phyloP scores from a whole-genome alignment of 2,329 filamentous ascomycete genomes.

The Diaporthe helianthi region DNA sequence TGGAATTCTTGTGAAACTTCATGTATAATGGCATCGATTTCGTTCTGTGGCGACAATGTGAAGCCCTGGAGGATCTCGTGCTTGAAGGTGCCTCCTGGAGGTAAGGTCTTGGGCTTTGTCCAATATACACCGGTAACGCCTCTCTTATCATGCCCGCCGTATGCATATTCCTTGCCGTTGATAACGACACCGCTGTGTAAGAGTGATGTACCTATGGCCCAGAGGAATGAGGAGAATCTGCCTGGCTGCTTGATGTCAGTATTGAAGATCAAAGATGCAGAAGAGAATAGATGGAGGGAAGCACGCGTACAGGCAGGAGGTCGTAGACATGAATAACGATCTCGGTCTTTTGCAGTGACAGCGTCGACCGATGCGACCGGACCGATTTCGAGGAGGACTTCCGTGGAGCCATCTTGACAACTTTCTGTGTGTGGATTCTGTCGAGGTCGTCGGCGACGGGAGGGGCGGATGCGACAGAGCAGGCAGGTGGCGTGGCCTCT shows the following conservation, averaged over 20 bases:
- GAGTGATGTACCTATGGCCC: slow-evolving; percentile 78
- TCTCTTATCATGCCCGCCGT: slow-evolving; percentile 77
- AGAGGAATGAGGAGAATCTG: slow-evolving; percentile 76
- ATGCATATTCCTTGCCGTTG: slow-evolving; percentile 81
- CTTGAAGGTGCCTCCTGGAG: slow-evolving; percentile 79
- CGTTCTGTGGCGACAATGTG: slow-evolving; percentile 70
- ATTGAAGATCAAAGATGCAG: slow-evolving; percentile 16
- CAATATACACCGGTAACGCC: slow-evolving; percentile 82
- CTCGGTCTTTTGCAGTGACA: slow-evolving; percentile 75
- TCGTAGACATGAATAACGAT: slow-evolving; percentile 82
- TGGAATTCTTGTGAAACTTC: slow-evolving; percentile 75
- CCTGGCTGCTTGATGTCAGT: slow-evolving; percentile 62
- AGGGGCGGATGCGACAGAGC: slow-evolving; percentile 4
- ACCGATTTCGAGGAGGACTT: slow-evolving; percentile 48
- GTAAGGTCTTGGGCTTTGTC: slow-evolving; percentile 75
- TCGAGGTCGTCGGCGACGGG: not conserved
- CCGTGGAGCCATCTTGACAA: slow-evolving; percentile 51
- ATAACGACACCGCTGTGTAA: slow-evolving; percentile 86
- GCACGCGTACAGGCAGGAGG: slow-evolving; percentile 67
- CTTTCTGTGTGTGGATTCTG: not conserved
- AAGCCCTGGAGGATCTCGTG: slow-evolving; percentile 81
- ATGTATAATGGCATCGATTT: slow-evolving; percentile 75
- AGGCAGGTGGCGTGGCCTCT: not conserved
- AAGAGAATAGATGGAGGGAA: slow-evolving; percentile 10
- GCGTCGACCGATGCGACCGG: slow-evolving; percentile 66